Base-by-base conservation (phyloP, 352 stramenopile genomes). In the Pythium guiyangense region DNA sequence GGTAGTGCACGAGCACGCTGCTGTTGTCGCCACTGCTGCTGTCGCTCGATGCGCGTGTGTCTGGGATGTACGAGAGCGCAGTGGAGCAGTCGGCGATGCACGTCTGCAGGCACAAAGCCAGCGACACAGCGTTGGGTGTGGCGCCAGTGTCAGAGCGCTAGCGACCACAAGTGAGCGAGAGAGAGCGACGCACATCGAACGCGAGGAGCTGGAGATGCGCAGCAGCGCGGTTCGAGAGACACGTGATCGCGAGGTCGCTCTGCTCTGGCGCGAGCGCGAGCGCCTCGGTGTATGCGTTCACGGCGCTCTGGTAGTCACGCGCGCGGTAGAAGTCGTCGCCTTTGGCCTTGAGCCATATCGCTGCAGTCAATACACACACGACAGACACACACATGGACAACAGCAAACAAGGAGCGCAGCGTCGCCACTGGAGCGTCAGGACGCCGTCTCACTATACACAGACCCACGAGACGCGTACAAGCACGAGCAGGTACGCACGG, bases 291-390 rank as follows among this genome's bases (percentile, higher is more conserved):
- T 91, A 94, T 2, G 79, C 84, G 49, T 89, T 92, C 9, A 70
- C 66, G 9, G 84, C 84, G 59, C 84, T 88, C 0, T 65, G 66
- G 48, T 76, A 90, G 57, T 94, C 84, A 11, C 65, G 79, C 2
- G 74, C 73, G 34, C 76, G 77, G 40, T 86, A 92, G 57, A 92
- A 94, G 43, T 92, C 84, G 62, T 92, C 84, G n/a, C 70, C 84
- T 60, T 91, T 92, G 1, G 84, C 84, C 48, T 94, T 94, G n/a
- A 94, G 59, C 84, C 84, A 94, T 59, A 87, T 82, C 9, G 81
- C 84, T 94, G 18, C 12, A n/a, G n/a, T n/a, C n/a, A n/a, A n/a
- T n/a, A n/a, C n/a, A n/a, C n/a, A n/a, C n/a, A n/a, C n/a, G n/a
- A 20, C 2, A 46, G 11, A 20, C 15, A 37, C 17, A 27, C 6